Conservation (phyloP, 805 yeast genomes). For the Ogataea nitratoaversa region DNA sequence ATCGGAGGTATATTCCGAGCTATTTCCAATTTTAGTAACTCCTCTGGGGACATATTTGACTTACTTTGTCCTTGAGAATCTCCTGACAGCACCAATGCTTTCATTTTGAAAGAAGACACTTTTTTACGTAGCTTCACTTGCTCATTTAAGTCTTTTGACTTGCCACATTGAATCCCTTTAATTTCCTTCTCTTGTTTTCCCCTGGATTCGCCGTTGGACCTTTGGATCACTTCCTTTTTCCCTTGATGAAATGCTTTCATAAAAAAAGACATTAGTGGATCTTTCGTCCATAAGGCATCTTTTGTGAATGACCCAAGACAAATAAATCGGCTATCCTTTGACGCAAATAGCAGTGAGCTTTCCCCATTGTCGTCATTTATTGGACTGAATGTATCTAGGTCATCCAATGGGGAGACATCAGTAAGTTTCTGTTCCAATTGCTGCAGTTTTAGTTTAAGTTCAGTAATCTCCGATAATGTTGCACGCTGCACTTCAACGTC, state of each 20-base stretch:
- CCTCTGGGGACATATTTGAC: background rate
- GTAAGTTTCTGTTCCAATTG: constrained; percentile 7
- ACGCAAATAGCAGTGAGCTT: constrained; percentile 10
- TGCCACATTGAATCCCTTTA: too few relatives aligned
- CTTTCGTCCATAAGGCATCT: constrained; percentile 12
- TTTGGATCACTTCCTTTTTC: background rate
- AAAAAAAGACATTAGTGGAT: constrained; percentile 14
- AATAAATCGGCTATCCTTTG: constrained; percentile 17
- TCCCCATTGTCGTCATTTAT: constrained; percentile 7
- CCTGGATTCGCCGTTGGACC: background rate
- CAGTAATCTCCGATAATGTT: constrained; percentile 6
- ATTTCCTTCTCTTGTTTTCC: background rate
- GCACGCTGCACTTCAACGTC: background rate
- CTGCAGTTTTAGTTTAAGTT: constrained; percentile 4
- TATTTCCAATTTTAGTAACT: constrained; percentile 7
- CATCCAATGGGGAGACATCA: background rate
- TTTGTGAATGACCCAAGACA: constrained; percentile 16
- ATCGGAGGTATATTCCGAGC: constrained; percentile 24
- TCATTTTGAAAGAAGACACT: background rate
- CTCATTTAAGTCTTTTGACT: constrained; percentile 4
- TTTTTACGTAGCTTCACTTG: constrained; percentile 11
- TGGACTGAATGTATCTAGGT: constrained; percentile 8
- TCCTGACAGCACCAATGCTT: background rate
- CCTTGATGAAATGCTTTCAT: constrained; percentile 7
- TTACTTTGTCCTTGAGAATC: background rate